Base-by-base conservation (phyloP, 164 flowering plant species). In the Aristolochia californica region DNA sequence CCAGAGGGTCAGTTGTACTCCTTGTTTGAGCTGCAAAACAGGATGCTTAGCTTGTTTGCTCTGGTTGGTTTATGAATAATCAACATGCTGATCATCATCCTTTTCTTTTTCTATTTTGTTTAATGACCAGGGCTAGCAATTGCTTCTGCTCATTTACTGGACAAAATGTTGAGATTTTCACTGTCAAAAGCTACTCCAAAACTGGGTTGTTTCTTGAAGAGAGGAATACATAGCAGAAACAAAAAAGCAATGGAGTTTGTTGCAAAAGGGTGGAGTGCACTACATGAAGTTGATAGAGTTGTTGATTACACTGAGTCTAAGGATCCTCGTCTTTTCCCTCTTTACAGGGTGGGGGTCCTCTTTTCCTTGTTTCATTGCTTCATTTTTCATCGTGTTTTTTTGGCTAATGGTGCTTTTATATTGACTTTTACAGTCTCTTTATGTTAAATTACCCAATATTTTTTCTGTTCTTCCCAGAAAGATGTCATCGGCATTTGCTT, bases 221-320 rank as follows among this genome's bases (percentile, higher is more conserved):
- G 99, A 71, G 76, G 68, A 48, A 62, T 90, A 62, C 99, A 94
- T 59, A 84, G 84, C 53, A 87, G 96, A 69, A 90, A 85, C 61
- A 83, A 82, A 78, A 81, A 77, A 66, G 93, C 97, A 1, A 74
- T 78, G 91, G 96, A 87, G 71, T 62, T 75, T 15, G 76, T 85
- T 60, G 95, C 93, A 8, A 85, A 80, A 74, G 97, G 97, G 28
- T 85, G 87, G 88, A 88, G 68, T 65, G 91, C 96, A 56, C 49
- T 93, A 60, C 71, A 85, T 64, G 99, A 93, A 74, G 95, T 93
- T 22, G 99, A 93, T 34, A 75, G 97, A 74, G 91, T 90, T 24
- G 82, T 84, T 14, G 96, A 90, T 66, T 78, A 79, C 49, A 69
- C 84, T 16, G 90, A 85, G 45, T 75, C 73, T 59, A 82, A 80